Percentiles rank a stretch among this genome's conserved stretches.
phyloP scores from a whole-genome alignment of 768 basidiomycete genomes.

The Suillus lakei region DNA sequence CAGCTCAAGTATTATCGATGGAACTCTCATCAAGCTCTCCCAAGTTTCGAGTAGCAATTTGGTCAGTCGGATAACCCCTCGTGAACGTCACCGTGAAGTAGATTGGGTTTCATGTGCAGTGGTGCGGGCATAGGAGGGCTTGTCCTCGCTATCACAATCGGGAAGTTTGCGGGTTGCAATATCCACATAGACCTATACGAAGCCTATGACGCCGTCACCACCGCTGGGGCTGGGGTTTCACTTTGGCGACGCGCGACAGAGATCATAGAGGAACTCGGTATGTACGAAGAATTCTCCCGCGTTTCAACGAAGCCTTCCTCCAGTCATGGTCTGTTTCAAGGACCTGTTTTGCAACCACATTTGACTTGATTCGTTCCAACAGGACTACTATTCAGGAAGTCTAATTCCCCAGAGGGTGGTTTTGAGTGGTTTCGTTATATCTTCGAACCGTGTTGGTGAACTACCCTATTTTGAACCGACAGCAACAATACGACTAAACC shows the following conservation, averaged over 20 bases:
- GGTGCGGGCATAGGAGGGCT: slow-evolving; percentile 42
- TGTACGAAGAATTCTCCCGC: slow-evolving; percentile 27
- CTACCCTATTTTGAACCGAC: neutral
- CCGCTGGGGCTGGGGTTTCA: slow-evolving; percentile 46
- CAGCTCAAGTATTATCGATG: slow-evolving; percentile 13
- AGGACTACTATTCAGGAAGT: slow-evolving; percentile 8
- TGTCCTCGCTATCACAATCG: slow-evolving; percentile 40
- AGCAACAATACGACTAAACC: neutral
- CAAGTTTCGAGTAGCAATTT: slow-evolving; percentile 14
- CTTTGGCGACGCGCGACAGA: slow-evolving; percentile 53
- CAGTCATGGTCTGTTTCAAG: slow-evolving; percentile 5
- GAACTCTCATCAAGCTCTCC: slow-evolving; percentile 14
- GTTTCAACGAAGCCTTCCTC: slow-evolving; percentile 20
- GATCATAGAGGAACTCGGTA: slow-evolving; percentile 45
- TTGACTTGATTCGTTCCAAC: neutral
- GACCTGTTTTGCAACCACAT: neutral
- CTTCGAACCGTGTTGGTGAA: neutral
- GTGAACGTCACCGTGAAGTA: neutral
- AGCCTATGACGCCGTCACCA: slow-evolving; percentile 40
- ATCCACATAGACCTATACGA: slow-evolving; percentile 48
- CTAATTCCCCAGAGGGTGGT: slow-evolving; percentile 4
- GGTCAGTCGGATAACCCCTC: neutral
- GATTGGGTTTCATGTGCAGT: neutral
- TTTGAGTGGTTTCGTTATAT: slow-evolving; percentile 9
- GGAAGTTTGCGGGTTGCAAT: slow-evolving; percentile 27